Conservation (phyloP, 1,284 basidiomycete species). For the Hymenochaete sp. region DNA sequence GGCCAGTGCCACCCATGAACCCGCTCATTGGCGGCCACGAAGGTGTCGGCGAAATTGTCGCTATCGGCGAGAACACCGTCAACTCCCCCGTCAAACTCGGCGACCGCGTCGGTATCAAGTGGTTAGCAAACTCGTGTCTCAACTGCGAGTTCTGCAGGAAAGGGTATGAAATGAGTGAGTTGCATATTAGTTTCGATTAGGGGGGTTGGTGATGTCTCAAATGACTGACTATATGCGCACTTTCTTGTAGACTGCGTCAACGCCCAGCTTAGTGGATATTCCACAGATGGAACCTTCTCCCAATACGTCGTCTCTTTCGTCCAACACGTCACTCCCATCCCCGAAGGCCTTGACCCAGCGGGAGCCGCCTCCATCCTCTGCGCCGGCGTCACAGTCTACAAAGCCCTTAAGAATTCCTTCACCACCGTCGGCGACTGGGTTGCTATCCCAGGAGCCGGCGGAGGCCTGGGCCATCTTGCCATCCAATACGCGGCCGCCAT, state of each 20-base stretch:
- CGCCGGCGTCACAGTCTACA: conserved; percentile 63
- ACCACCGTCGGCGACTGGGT: conserved; percentile 55
- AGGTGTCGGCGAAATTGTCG: conserved; percentile 53
- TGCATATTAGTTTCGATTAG: conserved; percentile 16
- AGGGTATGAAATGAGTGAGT: conserved; percentile 45
- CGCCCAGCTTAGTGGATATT: conserved; percentile 44
- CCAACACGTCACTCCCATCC: conserved; percentile 60
- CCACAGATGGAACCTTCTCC: conserved; percentile 47
- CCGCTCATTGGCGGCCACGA: conserved; percentile 70
- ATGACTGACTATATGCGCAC: conserved; percentile 4
- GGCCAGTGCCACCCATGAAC: conserved; percentile 37
- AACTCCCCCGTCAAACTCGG: conserved; percentile 38
- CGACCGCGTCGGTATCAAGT: conserved; percentile 69
- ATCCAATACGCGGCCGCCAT: conserved; percentile 60
- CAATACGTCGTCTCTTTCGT: conserved; percentile 47
- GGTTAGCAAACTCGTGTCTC: conserved; percentile 55
- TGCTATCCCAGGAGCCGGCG: conserved; percentile 61
- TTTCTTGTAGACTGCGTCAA: conserved; percentile 34
- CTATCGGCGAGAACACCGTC: conserved; percentile 49
- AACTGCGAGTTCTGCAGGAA: conserved; percentile 54
- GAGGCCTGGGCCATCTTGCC: conserved; percentile 52
- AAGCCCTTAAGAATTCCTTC: conserved; percentile 52
- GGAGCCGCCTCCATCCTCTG: conserved; percentile 61
- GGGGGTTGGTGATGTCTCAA: background rate
- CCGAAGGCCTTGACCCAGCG: conserved; percentile 46